Evolutionary conservation across 495 filamentous ascomycete genomes (phyloP).

Genomic region (Xylaria intraflava): DNA sequence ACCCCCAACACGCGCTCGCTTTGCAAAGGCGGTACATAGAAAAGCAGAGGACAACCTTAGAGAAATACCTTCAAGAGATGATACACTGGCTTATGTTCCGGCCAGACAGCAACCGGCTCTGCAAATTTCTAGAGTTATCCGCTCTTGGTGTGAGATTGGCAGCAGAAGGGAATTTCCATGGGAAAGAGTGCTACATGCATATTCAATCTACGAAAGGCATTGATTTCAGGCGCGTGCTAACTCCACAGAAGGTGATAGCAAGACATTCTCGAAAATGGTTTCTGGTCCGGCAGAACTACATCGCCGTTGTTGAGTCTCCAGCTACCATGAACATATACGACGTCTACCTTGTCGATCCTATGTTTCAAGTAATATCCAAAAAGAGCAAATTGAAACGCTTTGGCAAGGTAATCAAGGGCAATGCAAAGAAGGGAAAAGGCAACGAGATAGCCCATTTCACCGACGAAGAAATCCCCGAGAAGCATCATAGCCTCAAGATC

Average conservation of each 20-base stretch:
- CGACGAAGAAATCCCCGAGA: conserved; percentile 49
- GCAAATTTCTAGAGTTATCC: conserved; percentile 92
- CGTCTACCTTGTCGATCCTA: conserved; percentile 86
- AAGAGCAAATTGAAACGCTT: conserved; percentile 62
- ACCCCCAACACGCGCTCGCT: conserved; percentile 23
- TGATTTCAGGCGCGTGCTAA: conserved; percentile 77
- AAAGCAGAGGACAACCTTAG: conserved; percentile 77
- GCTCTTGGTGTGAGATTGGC: conserved; percentile 92
- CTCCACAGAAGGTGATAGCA: conserved; percentile 64
- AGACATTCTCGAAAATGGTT: conserved; percentile 95
- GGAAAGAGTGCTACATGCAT: conserved; percentile 91
- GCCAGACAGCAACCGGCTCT: conserved; percentile 89
- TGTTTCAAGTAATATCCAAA: conserved; percentile 71
- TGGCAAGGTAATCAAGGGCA: conserved; percentile 49
- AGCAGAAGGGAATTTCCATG: conserved; percentile 92
- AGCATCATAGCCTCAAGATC: conserved; percentile 79
- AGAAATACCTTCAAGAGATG: conserved; percentile 89
- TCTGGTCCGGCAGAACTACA: conserved; percentile 91
- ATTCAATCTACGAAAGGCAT: conserved; percentile 88
- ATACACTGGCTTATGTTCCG: conserved; percentile 93
- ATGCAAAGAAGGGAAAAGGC: conserved; percentile 19
- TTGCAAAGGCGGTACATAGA: conserved; percentile 45
- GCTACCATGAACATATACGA: conserved; percentile 99
- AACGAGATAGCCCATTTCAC: conserved; percentile 36
- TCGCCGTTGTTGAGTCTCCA: conserved; percentile 95